phyloP scores from a whole-genome alignment of 768 basidiomycete species.

The Xanthoconium purpureum region DNA sequence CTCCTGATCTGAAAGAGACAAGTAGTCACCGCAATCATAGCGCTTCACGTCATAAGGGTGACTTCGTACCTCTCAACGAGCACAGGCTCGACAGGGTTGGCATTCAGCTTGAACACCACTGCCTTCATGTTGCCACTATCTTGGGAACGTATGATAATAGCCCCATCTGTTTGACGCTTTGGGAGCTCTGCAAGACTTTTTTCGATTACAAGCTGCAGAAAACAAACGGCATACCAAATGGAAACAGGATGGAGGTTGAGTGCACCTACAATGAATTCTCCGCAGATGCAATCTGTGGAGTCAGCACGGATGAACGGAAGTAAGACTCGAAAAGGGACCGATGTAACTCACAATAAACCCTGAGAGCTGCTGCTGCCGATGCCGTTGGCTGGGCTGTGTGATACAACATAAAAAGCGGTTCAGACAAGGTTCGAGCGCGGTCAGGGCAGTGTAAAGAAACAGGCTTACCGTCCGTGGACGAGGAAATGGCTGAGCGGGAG shows the following conservation, averaged over 20 bases:
- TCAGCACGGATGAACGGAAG: conserved; percentile 12
- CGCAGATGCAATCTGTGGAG: conserved; percentile 75
- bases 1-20: conserved; percentile 45
- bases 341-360: conserved; percentile 69
- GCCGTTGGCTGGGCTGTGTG: conserved; percentile 69
- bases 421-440: background rate
- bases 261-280: conserved; percentile 76
- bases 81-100: conserved; percentile 61
- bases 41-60: conserved; percentile 10
- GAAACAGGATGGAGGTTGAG: background rate
- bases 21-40: conserved; percentile 16
- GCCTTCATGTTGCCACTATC: conserved; percentile 56
- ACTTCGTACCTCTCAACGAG: conserved; percentile 70
- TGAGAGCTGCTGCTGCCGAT: conserved; percentile 72
- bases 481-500: conserved; percentile 84
- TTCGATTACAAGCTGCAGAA: conserved; percentile 72
- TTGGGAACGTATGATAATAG: conserved; percentile 76
- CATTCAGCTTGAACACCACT: conserved; percentile 85
- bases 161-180: conserved; percentile 71
- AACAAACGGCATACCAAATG: background rate
- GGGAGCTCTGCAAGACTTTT: conserved; percentile 67
- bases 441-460: background rate
- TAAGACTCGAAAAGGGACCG: conserved; percentile 5
- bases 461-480: conserved; percentile 74
- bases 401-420: no score